phyloP scores from a whole-genome alignment of 2,329 filamentous ascomycete species.

The Calonectria pseudoreteaudii region DNA sequence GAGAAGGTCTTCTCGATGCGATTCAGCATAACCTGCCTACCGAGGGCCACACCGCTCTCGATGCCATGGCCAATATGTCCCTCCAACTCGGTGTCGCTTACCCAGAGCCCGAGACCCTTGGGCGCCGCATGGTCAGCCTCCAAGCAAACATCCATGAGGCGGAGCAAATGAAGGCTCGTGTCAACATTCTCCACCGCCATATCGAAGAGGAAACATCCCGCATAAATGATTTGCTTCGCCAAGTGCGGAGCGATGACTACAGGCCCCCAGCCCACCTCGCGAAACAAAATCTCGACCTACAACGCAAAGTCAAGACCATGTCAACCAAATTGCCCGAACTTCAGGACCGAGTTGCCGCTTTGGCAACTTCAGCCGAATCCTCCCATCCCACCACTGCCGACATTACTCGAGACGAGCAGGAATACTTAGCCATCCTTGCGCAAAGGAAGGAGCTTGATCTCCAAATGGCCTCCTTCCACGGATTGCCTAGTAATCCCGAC shows the following conservation, averaged over 20 bases:
- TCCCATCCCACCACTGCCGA: constrained; percentile 66
- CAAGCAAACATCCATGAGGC: constrained; percentile 65
- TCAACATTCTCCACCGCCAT: constrained; percentile 67
- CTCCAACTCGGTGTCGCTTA: constrained; percentile 62
- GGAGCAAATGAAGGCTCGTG: constrained; percentile 66
- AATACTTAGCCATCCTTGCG: constrained; percentile 67
- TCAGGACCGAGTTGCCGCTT: constrained; percentile 61
- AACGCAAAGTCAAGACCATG: constrained; percentile 76
- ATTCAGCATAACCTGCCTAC: constrained; percentile 66
- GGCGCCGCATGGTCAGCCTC: constrained; percentile 65
- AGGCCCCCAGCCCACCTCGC: constrained; percentile 69
- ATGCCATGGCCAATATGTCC: constrained; percentile 67
- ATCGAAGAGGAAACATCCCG: constrained; percentile 62
- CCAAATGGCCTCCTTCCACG: constrained; percentile 75
- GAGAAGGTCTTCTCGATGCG: constrained; percentile 60
- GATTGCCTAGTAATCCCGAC: constrained; percentile 77
- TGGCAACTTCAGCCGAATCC: constrained; percentile 49
- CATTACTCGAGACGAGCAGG: constrained; percentile 68
- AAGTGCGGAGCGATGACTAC: constrained; percentile 60
- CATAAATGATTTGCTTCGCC: constrained; percentile 53
- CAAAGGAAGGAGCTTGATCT: constrained; percentile 70
- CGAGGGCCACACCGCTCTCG: constrained; percentile 67
- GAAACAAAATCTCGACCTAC: constrained; percentile 79
- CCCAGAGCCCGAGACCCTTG: constrained; percentile 62
- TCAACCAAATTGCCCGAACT: constrained; percentile 73